Evolutionary conservation across 2,329 filamentous ascomycete genomes (phyloP).

Genomic region (Botrytis squamosa): DNA sequence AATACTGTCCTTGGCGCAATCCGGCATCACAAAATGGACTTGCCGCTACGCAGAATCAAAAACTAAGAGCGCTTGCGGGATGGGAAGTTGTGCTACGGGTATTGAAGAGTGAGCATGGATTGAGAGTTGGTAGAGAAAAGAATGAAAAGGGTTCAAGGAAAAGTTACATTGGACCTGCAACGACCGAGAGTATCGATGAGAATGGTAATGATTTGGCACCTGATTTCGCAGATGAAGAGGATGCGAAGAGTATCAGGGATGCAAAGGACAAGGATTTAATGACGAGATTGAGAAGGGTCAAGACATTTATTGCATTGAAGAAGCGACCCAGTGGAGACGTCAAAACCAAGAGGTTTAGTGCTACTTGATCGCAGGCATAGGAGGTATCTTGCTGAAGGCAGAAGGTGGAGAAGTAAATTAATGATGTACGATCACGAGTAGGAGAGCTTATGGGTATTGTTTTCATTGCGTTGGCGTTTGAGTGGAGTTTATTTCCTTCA

Average conservation of each 20-base stretch:
- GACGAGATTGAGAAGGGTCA: constrained; percentile 68
- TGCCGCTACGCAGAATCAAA: constrained; percentile 35
- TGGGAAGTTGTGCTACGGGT: constrained; percentile 57
- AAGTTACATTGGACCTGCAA: constrained; percentile 4
- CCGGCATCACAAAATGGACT: constrained; percentile 56
- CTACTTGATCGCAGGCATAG: neutral
- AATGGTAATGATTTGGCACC: constrained; percentile 12
- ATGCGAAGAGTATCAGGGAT: constrained; percentile 46
- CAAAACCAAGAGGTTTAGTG: constrained; percentile 16
- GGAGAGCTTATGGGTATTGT: neutral
- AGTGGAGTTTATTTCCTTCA: neutral
- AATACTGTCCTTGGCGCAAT: constrained; percentile 81
- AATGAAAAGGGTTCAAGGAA: constrained; percentile 21
- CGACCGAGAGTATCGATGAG: constrained; percentile 10
- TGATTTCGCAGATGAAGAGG: constrained; percentile 36
- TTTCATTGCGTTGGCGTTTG: neutral
- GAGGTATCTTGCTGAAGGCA: neutral
- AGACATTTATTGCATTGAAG: constrained; percentile 69
- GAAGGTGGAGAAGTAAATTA: neutral
- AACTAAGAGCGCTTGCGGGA: constrained; percentile 43
- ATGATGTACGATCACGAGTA: constrained; percentile 11
- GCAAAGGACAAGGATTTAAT: constrained; percentile 71
- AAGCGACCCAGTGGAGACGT: constrained; percentile 34
- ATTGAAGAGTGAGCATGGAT: constrained; percentile 54
- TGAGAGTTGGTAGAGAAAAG: constrained; percentile 30